Conservation (phyloP, 352 stramenopile genomes). For the Globisporangium emineosum region DNA sequence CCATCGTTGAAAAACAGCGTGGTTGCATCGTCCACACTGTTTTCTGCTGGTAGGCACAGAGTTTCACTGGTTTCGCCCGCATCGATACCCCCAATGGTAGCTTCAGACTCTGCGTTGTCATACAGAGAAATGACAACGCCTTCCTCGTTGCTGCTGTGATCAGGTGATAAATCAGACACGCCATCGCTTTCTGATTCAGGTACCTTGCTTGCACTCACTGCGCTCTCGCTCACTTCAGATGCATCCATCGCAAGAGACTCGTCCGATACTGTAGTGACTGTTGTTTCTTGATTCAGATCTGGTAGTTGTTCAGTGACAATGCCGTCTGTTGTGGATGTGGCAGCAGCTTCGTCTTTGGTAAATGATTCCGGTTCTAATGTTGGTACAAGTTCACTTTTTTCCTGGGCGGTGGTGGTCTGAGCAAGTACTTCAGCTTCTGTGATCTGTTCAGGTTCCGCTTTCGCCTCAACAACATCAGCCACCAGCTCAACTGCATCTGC, state of each 20-base stretch:
- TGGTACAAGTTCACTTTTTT: background rate
- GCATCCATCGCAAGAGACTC: background rate
- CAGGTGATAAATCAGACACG: background rate
- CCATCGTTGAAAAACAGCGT: constrained; percentile 10
- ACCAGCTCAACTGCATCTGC: background rate
- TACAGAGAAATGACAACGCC: background rate
- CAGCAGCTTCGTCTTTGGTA: background rate
- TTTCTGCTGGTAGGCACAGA: background rate
- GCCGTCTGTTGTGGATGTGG: background rate
- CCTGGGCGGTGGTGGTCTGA: background rate
- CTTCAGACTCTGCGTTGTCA: background rate
- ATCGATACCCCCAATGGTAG: background rate
- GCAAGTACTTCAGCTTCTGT: background rate
- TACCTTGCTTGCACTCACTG: background rate
- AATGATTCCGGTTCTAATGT: background rate
- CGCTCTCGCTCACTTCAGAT: background rate
- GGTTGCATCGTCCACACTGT: background rate
- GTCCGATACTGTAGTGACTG: background rate
- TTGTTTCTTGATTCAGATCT: background rate
- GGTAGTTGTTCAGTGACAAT: background rate
- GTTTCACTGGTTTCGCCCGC: background rate
- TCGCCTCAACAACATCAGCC: background rate
- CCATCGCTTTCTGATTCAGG: constrained; percentile 1
- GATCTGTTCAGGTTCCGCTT: background rate
- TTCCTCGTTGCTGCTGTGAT: background rate